phyloP scores from a whole-genome alignment of 208 protist genomes.

The Leishmania amazonensis region DNA sequence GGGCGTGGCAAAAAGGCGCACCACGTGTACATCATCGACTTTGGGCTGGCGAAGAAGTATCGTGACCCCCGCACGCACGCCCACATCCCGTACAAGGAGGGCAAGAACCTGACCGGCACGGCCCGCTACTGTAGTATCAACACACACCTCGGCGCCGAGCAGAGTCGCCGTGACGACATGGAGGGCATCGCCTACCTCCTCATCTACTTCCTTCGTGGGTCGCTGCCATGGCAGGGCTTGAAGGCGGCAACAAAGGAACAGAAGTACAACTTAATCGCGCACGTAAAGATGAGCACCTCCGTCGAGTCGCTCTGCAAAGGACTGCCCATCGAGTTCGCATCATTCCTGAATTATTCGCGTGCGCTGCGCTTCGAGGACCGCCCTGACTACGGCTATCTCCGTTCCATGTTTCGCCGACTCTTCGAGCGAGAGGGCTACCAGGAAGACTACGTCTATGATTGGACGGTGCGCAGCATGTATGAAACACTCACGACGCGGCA shows the following conservation, averaged over 20 bases:
- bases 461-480: constrained; percentile 44
- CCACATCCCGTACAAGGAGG: constrained; percentile 99
- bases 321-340: constrained; percentile 95
- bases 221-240: constrained; percentile 98
- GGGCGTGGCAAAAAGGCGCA: constrained; percentile 87
- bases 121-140: constrained; percentile 99
- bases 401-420: constrained; percentile 97
- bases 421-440: constrained; percentile 97
- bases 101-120: constrained; percentile 99
- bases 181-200: constrained; percentile 99
- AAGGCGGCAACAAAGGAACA: constrained; percentile 96
- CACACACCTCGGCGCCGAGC: constrained; percentile 99
- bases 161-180: constrained; percentile 97
- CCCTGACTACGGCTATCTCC: constrained; percentile 98
- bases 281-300: constrained; percentile 96
- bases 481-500: constrained; percentile 9
- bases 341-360: constrained; percentile 98
- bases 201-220: constrained; percentile 99
- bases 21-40: constrained; percentile 98
- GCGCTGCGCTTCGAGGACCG: constrained; percentile 98
- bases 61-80: constrained; percentile 96
- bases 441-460: constrained; percentile 99
- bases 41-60: constrained; percentile 99
- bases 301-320: constrained; percentile 96
- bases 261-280: constrained; percentile 98